Base-by-base conservation (phyloP, 2,329 filamentous ascomycete genomes). In the Hymenoscyphus infarciens region DNA sequence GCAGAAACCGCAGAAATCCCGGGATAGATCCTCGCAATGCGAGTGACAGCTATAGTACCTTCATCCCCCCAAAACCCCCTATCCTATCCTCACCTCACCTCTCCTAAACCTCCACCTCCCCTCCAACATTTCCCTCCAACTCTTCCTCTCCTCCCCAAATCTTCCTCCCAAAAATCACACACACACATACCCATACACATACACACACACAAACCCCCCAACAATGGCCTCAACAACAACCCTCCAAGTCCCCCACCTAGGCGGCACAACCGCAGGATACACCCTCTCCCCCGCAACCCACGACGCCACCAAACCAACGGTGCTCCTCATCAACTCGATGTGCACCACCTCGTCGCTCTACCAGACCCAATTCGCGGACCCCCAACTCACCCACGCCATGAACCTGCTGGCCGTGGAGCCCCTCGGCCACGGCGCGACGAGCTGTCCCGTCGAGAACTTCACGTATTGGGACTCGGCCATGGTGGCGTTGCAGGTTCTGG, bases 401-500 rank as follows among this genome's bases (percentile, higher is more conserved):
- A 83, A 83, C 67, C 74, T 84, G 5, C 71, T 83, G 5, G 81
- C 81, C 53, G 76, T 84, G 61, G 82, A 83, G 72, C 81, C 80
- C 1, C 77, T 84, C 0, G 82, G 81, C 61, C 81, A 84, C 67
- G 81, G 81, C 64, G 72, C 77, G 16, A 83, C 81, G 1, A 74
- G 71, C 61, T 63, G 63, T 1, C 63, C 59, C 10, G 42, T 70
- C 0, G 80, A 82, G 68, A 78, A 81, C 63, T 84, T 81, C 68
- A 83, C 80, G 1, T 83, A 82, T 74, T 84, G 82, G 82, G 82
- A 84, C 70, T 74, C 81, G 2, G 81, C 82, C 54, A 73, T 77
- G 63, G 80, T 86, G 80, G 79, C 79, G 11, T 73, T 84, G 8
- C 82, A 87, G 73, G 81, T 83, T 1, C 76, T 87, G 77, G 79